Base-by-base conservation (phyloP, 139 green algal genomes). In the Medakamo hakoo region DNA sequence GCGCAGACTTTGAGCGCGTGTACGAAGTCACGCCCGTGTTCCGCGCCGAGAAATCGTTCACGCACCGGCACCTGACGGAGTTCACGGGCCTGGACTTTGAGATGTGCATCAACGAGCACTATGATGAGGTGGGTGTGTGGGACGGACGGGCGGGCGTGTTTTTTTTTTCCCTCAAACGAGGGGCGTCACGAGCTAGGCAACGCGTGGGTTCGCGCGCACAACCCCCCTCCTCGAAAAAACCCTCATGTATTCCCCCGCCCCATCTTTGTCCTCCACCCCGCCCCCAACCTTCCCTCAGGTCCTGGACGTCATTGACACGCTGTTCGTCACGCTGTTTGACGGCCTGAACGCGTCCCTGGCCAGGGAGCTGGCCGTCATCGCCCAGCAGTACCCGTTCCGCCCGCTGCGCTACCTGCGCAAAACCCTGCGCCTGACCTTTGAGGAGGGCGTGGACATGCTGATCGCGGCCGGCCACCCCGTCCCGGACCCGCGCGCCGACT, bases 21-120 rank as follows among this genome's bases (percentile, higher is more conserved):
- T 98, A 96, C 73, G 93, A 99, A 75, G 86, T 98, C 32, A 91
- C 88, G 16, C 90, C 93, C 1, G 92, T 98, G 49, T 99, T 99
- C 78, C 80, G 86, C 30, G 92, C 92, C 16, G 92, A 99, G 75
- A 87, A 95, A 31, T 93, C 80, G 4, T 86, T 84, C 79, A 99
- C 93, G 4, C 93, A 99, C 81, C 85, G 93, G 24, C 93, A 99
- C 81, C 70, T 99, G 84, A 96, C 88, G 68, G 93, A 99, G 83
- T 99, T 99, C 78, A 94, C 80, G n/a, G 91, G 93, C 4, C 82
- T 99, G 60, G 93, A 99, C 71, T 81, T 99, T 57, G 93, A 99
- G 76, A 98, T 99, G 93, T 71, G 78, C 28, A 96, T 99, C 71
- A 68, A 90, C 56, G 89, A 99, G 77, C 86, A 94, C 68, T 99